Evolutionary conservation across 2,329 filamentous ascomycete species (phyloP), one percentile per base, ranked within the genome.

Genomic region (Aureobasidium sp.): DNA sequence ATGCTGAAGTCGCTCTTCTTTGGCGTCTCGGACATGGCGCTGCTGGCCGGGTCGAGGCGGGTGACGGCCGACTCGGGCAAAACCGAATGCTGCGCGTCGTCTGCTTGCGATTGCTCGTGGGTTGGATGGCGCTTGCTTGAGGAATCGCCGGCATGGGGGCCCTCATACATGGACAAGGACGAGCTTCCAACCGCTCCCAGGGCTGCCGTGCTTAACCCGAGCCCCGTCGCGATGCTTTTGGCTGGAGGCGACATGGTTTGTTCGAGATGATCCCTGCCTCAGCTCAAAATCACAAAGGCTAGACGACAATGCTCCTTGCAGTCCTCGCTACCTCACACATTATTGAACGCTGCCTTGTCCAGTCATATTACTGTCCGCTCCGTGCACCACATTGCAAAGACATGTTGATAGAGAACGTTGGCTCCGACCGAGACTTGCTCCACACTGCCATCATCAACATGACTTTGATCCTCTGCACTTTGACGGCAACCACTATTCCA

Each of bases 1-100:
- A 84, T 80, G 45, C 78, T 74, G 52, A 74, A 70, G 56, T 73
- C 70, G 48, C 69, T 48, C 60, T 76, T 72, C 61, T 76, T 73
- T 57, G 75, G 70, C 14, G 40, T 44, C 40, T 44, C 24, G 3
- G 45, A 49, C 34, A 49, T 49, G 45, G 45, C 34, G 17, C 34
- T 49, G 34, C 32, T 49, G 16, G 45, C 45, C 22, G 25, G n/a
- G n/a, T n/a, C n/a, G n/a, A n/a, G n/a, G n/a, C n/a, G n/a, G n/a
- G n/a, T n/a, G n/a, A n/a, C n/a, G n/a, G n/a, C n/a, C n/a, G n/a
- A n/a, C n/a, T n/a, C n/a, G n/a, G n/a, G n/a, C n/a, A n/a, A n/a
- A n/a, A n/a, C n/a, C n/a, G n/a, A n/a, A 10, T 5, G 35, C 14
- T 41, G 40, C 40, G 22, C 16, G 19, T 16, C 14, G n/a, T n/a